Conservation (phyloP, 73 alveolate genomes). For the Paramecium bursaria region DNA sequence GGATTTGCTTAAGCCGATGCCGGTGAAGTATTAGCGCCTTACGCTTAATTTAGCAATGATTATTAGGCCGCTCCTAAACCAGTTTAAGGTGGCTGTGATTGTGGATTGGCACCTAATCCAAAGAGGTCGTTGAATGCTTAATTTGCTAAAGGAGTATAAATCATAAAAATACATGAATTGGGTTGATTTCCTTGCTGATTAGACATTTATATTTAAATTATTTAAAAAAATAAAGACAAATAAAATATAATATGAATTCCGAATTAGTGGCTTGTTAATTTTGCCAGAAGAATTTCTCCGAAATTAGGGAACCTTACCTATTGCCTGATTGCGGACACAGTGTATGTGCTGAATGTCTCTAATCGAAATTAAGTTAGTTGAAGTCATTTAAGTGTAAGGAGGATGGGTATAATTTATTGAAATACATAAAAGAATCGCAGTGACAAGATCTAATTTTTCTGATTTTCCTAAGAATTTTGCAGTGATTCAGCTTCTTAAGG, state of each 20-base stretch:
- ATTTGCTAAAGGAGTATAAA: too few species aligned
- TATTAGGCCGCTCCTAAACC: too few species aligned
- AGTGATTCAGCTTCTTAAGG: not conserved
- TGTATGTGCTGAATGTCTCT: constrained; percentile 64
- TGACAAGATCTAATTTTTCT: constrained; percentile 2
- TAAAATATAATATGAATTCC: constrained; percentile 29
- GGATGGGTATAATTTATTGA: constrained; percentile 42
- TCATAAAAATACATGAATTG: too few species aligned
- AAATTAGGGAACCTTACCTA: constrained; percentile 51
- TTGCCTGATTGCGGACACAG: constrained; percentile 74
- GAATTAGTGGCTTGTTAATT: constrained; percentile 53
- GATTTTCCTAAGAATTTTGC: constrained; percentile 50
- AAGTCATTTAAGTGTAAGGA: constrained; percentile 21
- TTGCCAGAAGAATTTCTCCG: constrained; percentile 29
- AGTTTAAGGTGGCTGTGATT: too few species aligned
- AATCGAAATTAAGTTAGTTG: not conserved
- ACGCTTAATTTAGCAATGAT: too few species aligned
- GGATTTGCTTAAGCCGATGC: too few species aligned
- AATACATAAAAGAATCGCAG: not conserved
- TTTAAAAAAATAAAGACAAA: too few species aligned
- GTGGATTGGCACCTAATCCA: too few species aligned
- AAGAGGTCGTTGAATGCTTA: too few species aligned
- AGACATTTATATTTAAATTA: too few species aligned
- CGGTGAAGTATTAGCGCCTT: too few species aligned
- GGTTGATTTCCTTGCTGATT: too few species aligned